phyloP scores from a whole-genome alignment of 1,284 basidiomycete species.

The Sporisorium exsertum region DNA sequence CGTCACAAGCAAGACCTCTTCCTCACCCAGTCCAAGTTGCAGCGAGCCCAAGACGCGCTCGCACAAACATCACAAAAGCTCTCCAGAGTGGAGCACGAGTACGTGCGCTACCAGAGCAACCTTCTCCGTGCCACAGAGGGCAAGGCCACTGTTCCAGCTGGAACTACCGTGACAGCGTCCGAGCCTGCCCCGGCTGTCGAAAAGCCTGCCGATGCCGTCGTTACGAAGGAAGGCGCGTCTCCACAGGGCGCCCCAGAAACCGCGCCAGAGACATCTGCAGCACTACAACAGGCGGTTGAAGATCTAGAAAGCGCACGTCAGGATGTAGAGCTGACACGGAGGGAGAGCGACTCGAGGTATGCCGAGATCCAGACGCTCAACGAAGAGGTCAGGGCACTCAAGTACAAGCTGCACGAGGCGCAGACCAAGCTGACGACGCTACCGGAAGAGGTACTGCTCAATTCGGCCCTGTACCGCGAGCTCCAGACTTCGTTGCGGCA shows the following conservation, averaged over 20 bases:
- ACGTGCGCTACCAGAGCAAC: constrained; percentile 51
- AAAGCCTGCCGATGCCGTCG: neutral
- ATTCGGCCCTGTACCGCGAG: constrained; percentile 38
- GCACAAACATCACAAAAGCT: constrained; percentile 36
- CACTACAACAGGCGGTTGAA: constrained; percentile 35
- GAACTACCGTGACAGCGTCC: constrained; percentile 13
- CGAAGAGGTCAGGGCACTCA: constrained; percentile 41
- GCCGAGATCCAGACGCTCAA: constrained; percentile 50
- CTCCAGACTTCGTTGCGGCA: constrained; percentile 27
- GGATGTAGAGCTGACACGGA: constrained; percentile 40
- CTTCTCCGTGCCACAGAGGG: constrained; percentile 51
- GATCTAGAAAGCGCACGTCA: constrained; percentile 38
- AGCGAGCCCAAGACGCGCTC: constrained; percentile 42
- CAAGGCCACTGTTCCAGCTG: constrained; percentile 33
- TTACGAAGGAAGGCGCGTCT: constrained; percentile 19
- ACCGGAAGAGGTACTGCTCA: constrained; percentile 40
- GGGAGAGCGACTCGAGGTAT: constrained; percentile 49
- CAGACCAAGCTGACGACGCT: constrained; percentile 31
- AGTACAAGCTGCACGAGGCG: constrained; percentile 34
- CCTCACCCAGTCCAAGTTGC: constrained; percentile 47
- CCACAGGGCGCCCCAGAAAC: constrained; percentile 2
- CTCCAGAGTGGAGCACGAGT: constrained; percentile 45
- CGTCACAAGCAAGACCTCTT: constrained; percentile 52
- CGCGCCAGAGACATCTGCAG: constrained; percentile 21
- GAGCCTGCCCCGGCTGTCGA: constrained; percentile 13